A percentile compares a stretch with the other conserved stretches of the same genome.
Conservation (phyloP, 1,284 basidiomycete species). For the Stereum hirsutum region DNA sequence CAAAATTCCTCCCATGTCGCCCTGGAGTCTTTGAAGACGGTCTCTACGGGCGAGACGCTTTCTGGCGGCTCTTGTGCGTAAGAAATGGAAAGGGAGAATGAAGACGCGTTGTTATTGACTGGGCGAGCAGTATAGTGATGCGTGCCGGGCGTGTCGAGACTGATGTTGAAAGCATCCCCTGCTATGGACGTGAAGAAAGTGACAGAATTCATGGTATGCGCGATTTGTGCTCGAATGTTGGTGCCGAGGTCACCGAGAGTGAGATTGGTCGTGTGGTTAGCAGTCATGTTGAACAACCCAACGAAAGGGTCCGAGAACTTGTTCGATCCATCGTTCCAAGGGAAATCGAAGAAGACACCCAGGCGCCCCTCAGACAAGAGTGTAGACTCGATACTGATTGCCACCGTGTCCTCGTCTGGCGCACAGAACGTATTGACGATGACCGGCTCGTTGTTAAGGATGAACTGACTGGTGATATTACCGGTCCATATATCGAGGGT, state of each 20-base stretch:
- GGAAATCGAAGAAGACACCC: constrained; percentile 50
- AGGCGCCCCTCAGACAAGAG: constrained; percentile 30
- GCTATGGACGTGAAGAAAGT: constrained; percentile 36
- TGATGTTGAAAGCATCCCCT: constrained; percentile 31
- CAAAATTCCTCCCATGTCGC: constrained; percentile 39
- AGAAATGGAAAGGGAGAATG: constrained; percentile 18
- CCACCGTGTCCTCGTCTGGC: constrained; percentile 31
- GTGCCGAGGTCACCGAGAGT: constrained; percentile 13
- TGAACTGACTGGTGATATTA: constrained; percentile 35
- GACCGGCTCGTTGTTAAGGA: constrained; percentile 25
- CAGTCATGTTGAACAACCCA: constrained; percentile 35
- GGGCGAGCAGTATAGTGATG: constrained; percentile 38
- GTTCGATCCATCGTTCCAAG: constrained; percentile 45
- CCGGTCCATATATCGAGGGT: constrained; percentile 49
- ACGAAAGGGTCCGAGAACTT: constrained; percentile 55
- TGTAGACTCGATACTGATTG: constrained; percentile 29
- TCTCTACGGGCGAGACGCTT: constrained; percentile 15
- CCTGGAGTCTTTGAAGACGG: constrained; percentile 26
- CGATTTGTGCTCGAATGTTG: constrained; percentile 26
- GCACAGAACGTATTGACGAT: constrained; percentile 32
- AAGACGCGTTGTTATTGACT: neutral
- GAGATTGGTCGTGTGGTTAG: constrained; percentile 37
- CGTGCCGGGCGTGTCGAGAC: constrained; percentile 27
- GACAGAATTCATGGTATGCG: constrained; percentile 31
- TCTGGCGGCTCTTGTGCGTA: constrained; percentile 19